Evolutionary conservation across 495 filamentous ascomycete genomes (phyloP).

Genomic region (Penicillium macrosclerotiorum): DNA sequence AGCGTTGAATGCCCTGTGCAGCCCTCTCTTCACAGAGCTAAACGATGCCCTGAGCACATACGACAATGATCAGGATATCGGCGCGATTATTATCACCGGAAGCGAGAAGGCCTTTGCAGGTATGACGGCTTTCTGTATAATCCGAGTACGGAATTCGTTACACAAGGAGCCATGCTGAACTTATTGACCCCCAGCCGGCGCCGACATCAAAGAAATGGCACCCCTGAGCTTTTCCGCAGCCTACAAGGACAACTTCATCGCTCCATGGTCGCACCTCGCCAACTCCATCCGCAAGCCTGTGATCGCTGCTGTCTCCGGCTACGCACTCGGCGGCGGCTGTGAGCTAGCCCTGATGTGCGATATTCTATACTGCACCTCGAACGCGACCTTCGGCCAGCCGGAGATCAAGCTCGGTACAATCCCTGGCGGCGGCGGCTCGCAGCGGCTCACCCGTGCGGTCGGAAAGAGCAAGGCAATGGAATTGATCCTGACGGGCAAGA

Average conservation of each 20-base stretch:
- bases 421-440: slow-evolving; percentile 87
- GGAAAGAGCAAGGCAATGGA: slow-evolving; percentile 95
- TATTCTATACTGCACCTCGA: slow-evolving; percentile 82
- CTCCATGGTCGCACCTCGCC: slow-evolving; percentile 82
- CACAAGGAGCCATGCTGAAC: neutral
- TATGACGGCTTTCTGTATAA: too few relatives aligned
- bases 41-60: slow-evolving; percentile 75
- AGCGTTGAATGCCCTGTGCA: slow-evolving; percentile 88
- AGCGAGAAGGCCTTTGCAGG: slow-evolving; percentile 83
- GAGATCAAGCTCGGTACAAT: slow-evolving; percentile 94
- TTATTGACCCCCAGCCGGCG: slow-evolving; percentile 60
- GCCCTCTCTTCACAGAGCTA: slow-evolving; percentile 83
- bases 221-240: slow-evolving; percentile 81
- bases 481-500: slow-evolving; percentile 82
- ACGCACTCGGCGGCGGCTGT: slow-evolving; percentile 92
- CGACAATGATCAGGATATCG: slow-evolving; percentile 65
- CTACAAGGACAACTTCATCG: slow-evolving; percentile 87
- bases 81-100: slow-evolving; percentile 83
- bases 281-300: slow-evolving; percentile 84
- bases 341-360: slow-evolving; percentile 98
- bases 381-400: slow-evolving; percentile 88
- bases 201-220: slow-evolving; percentile 99
- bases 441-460: slow-evolving; percentile 82
- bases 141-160: too few relatives aligned
- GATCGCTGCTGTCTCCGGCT: slow-evolving; percentile 89